phyloP scores from a whole-genome alignment of 768 basidiomycete genomes.

The Vishniacozyma victoriae region DNA sequence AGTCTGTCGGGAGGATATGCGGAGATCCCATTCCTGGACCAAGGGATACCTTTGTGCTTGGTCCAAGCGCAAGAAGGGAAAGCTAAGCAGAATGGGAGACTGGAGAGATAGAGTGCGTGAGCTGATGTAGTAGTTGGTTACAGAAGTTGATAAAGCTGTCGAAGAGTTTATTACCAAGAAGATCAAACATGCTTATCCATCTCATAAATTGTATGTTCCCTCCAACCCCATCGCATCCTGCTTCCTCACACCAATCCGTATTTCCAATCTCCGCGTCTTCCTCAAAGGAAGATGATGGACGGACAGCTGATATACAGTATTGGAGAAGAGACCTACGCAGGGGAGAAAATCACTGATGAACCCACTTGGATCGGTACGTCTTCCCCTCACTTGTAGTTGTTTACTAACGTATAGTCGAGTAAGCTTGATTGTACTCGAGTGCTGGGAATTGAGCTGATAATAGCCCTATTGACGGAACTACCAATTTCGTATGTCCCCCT shows the following conservation, averaged over 20 bases:
- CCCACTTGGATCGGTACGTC: slow-evolving; percentile 92
- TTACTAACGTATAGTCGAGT: slow-evolving; percentile 7
- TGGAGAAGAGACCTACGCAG: slow-evolving; percentile 81
- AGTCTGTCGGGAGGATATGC: too few species aligned
- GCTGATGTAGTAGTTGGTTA: slow-evolving; percentile 59
- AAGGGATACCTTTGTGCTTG: background rate
- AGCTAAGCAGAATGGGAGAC: background rate
- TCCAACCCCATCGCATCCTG: background rate
- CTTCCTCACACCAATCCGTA: background rate
- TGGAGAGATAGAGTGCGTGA: background rate
- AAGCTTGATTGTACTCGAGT: slow-evolving; percentile 4
- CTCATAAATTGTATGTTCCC: slow-evolving; percentile 70
- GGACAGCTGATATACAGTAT: slow-evolving; percentile 54
- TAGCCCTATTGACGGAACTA: slow-evolving; percentile 42
- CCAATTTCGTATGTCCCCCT: slow-evolving; percentile 35
- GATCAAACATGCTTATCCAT: slow-evolving; percentile 62
- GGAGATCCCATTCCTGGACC: too few species aligned
- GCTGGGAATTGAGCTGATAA: background rate
- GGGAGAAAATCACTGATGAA: slow-evolving; percentile 65
- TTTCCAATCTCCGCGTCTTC: background rate
- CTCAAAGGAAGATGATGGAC: background rate
- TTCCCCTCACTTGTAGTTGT: slow-evolving; percentile 35
- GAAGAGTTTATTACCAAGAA: slow-evolving; percentile 73
- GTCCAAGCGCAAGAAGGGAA: background rate
- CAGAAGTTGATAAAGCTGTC: slow-evolving; percentile 86